phyloP scores from a whole-genome alignment of 2,329 filamentous ascomycete genomes.

The Venturia asperata region DNA sequence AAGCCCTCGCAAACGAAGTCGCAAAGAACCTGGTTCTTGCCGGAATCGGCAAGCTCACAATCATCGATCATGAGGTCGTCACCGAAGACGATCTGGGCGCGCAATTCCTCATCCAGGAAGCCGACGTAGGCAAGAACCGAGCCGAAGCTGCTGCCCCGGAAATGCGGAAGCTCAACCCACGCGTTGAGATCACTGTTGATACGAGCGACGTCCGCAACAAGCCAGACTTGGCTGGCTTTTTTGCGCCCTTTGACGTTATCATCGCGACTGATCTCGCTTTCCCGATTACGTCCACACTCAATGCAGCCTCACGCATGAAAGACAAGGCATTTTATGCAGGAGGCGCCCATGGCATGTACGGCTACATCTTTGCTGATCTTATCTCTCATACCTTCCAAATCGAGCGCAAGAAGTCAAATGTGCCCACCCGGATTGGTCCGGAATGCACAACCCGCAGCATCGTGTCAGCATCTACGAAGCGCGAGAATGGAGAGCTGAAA shows the following conservation, averaged over 20 bases:
- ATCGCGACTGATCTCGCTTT: constrained; percentile 86
- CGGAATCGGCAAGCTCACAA: constrained; percentile 81
- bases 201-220: constrained; percentile 55
- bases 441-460: constrained; percentile 77
- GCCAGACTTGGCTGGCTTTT: constrained; percentile 47
- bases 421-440: constrained; percentile 45
- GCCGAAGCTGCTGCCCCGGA: constrained; percentile 72
- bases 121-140: constrained; percentile 71
- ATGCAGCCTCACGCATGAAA: constrained; percentile 74
- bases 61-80: constrained; percentile 71
- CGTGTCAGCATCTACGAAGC: constrained; percentile 60
- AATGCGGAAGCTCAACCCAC: constrained; percentile 80
- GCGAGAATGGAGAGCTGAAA: constrained; percentile 58
- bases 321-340: constrained; percentile 82
- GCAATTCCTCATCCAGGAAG: constrained; percentile 66
- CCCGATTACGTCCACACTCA: constrained; percentile 66
- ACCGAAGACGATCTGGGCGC: constrained; percentile 67
- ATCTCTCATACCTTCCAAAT: constrained; percentile 86
- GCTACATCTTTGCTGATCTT: constrained; percentile 90
- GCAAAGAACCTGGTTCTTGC: constrained; percentile 96
- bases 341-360: constrained; percentile 80
- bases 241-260: constrained; percentile 70
- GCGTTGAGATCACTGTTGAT: constrained; percentile 70
- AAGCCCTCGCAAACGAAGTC: constrained; percentile 84
- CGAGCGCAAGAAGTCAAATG: constrained; percentile 74